Percentiles rank a stretch among this genome's conserved stretches.
phyloP scores from a whole-genome alignment of 371 early-diverging fungal genomes.

The Apophysomyces trapeziformis region DNA sequence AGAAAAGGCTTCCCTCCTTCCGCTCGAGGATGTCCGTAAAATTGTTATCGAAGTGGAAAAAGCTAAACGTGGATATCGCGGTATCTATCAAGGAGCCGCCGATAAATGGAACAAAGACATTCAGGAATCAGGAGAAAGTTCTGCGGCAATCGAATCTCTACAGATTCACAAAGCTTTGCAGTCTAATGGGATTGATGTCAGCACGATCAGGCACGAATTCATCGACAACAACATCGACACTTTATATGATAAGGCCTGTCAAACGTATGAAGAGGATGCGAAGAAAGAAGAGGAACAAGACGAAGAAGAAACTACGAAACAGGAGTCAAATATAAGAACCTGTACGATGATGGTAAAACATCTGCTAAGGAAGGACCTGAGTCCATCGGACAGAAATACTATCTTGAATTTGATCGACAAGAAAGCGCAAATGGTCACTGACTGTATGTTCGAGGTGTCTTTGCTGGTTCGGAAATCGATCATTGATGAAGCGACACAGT shows the following conservation, averaged over 20 bases:
- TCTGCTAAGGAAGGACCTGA: background rate
- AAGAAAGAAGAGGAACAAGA: background rate
- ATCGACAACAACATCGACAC: conserved; percentile 1
- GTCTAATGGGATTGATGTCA: background rate
- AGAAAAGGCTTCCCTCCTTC: background rate
- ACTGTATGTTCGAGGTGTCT: background rate
- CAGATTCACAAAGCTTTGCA: background rate
- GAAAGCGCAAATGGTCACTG: background rate
- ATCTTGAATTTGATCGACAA: background rate
- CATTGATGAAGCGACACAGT: background rate
- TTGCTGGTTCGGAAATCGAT: background rate
- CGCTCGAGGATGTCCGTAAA: conserved; percentile 1
- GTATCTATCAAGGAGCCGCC: conserved; percentile 2
- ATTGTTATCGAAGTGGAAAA: background rate
- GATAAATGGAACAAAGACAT: conserved; percentile 1
- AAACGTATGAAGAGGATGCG: background rate
- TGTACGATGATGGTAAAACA: conserved; percentile 5
- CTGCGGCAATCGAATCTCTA: background rate
- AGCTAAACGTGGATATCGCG: conserved; percentile 4
- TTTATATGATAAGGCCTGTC: background rate
- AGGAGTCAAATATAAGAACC: conserved; percentile 5
- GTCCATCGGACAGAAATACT: background rate
- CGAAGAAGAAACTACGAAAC: background rate
- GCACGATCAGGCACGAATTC: background rate
- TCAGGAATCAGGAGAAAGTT: conserved; percentile 2